phyloP scores from a whole-genome alignment of 2,329 filamentous ascomycete genomes.

The Ophidiomyces ophidiicola region DNA sequence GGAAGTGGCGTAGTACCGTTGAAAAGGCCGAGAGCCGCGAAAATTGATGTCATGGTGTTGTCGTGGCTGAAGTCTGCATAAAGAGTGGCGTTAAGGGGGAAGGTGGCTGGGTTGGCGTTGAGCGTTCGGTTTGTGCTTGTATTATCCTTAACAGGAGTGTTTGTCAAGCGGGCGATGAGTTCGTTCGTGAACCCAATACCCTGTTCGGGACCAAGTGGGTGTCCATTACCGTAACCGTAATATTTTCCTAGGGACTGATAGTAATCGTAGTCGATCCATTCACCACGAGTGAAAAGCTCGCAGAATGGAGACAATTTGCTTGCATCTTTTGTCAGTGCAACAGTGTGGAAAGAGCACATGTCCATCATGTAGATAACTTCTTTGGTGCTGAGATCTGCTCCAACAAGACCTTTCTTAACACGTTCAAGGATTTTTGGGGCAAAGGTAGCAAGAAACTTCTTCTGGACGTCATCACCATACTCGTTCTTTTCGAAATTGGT shows the following conservation, averaged over 20 bases:
- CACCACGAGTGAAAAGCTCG: slow-evolving; percentile 54
- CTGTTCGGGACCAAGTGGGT: slow-evolving; percentile 67
- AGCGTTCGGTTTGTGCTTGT: slow-evolving; percentile 70
- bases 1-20: slow-evolving; percentile 49
- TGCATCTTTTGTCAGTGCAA: slow-evolving; percentile 45
- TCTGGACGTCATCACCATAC: slow-evolving; percentile 36
- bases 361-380: slow-evolving; percentile 72
- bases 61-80: slow-evolving; percentile 92
- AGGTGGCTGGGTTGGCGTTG: slow-evolving; percentile 53
- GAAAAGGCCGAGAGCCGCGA: slow-evolving; percentile 66
- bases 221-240: slow-evolving; percentile 68
- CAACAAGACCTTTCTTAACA: slow-evolving; percentile 56
- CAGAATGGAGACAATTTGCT: slow-evolving; percentile 58
- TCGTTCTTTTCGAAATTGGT: slow-evolving; percentile 50
- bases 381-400: slow-evolving; percentile 49
- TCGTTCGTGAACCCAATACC: slow-evolving; percentile 83
- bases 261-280: slow-evolving; percentile 75
- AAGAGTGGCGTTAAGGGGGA: slow-evolving; percentile 55
- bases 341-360: slow-evolving; percentile 71
- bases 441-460: slow-evolving; percentile 51
- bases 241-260: slow-evolving; percentile 69
- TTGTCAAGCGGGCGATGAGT: slow-evolving; percentile 67
- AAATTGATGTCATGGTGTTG: slow-evolving; percentile 69
- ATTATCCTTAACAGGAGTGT: slow-evolving; percentile 53
- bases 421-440: slow-evolving; percentile 54